Evolutionary conservation across 441 rosid species (phyloP).

Genomic region (Dalechampia spathulata): DNA sequence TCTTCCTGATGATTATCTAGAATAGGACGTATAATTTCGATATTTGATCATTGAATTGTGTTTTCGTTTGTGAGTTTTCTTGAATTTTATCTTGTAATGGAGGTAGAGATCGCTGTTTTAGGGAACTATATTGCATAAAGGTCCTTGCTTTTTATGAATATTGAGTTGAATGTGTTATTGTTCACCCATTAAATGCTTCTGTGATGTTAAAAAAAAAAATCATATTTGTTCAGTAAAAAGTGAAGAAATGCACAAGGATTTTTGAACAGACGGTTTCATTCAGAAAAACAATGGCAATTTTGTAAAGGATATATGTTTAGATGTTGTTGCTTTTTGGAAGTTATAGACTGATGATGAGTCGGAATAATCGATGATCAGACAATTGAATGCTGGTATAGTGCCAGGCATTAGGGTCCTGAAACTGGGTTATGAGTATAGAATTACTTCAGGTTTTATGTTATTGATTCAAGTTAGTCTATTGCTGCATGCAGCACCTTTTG

Average conservation of each 20-base stretch:
- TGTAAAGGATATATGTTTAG: neutral
- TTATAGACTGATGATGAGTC: neutral
- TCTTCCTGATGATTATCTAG: neutral
- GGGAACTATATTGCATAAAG: neutral
- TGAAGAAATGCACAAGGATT: too few relatives aligned
- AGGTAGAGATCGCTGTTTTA: neutral
- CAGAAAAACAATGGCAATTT: too few relatives aligned
- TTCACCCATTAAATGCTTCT: constrained; percentile 1
- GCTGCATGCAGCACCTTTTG: neutral
- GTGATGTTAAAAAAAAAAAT: too few relatives aligned
- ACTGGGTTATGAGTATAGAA: neutral
- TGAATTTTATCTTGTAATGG: neutral
- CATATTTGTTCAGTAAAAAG: too few relatives aligned
- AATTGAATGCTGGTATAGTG: neutral
- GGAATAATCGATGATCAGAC: constrained; percentile 5
- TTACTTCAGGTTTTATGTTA: neutral
- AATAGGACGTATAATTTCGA: neutral
- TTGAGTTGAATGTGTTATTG: neutral
- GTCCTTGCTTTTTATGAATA: neutral
- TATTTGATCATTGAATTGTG: neutral
- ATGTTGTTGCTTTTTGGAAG: neutral
- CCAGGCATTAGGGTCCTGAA: neutral
- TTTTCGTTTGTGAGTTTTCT: neutral
- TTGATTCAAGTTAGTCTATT: neutral
- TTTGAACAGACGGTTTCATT: too few relatives aligned